phyloP scores from a whole-genome alignment of 1,284 basidiomycete genomes.

The Cutaneotrichosporon sp. region DNA sequence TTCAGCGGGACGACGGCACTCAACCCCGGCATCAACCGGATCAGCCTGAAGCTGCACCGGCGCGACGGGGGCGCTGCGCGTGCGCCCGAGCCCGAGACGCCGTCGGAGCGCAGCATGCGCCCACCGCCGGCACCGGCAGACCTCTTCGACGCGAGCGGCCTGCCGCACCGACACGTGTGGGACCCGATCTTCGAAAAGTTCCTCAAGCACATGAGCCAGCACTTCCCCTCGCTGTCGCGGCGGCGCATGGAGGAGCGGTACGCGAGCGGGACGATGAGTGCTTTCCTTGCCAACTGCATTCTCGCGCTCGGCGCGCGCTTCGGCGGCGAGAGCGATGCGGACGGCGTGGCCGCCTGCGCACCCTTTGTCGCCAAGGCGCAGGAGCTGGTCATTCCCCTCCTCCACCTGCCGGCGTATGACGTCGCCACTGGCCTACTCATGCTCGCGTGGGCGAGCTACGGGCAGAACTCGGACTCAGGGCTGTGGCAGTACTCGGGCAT shows the following conservation, averaged over 20 bases:
- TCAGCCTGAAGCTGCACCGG: slow-evolving; percentile 54
- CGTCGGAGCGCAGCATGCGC: slow-evolving; percentile 14
- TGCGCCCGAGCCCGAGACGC: slow-evolving; percentile 29
- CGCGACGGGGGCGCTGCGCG: background rate
- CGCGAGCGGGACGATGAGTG: slow-evolving; percentile 54
- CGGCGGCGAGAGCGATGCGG: slow-evolving; percentile 8
- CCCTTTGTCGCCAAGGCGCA: slow-evolving; percentile 57
- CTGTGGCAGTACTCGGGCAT: slow-evolving; percentile 54
- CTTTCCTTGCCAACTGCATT: slow-evolving; percentile 53
- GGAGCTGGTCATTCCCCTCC: slow-evolving; percentile 52
- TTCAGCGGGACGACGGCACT: slow-evolving; percentile 53
- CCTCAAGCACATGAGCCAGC: slow-evolving; percentile 50
- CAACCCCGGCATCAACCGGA: slow-evolving; percentile 55
- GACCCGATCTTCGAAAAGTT: slow-evolving; percentile 53
- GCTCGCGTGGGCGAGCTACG: slow-evolving; percentile 55
- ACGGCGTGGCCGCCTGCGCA: slow-evolving; percentile 40
- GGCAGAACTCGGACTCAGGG: slow-evolving; percentile 55
- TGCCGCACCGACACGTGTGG: slow-evolving; percentile 51
- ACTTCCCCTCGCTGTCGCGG: slow-evolving; percentile 53
- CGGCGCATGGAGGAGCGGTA: slow-evolving; percentile 52
- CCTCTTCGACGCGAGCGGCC: slow-evolving; percentile 49
- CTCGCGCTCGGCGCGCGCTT: slow-evolving; percentile 50
- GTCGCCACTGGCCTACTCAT: slow-evolving; percentile 52
- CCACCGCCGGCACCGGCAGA: slow-evolving; percentile 28
- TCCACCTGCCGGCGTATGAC: slow-evolving; percentile 55